A percentile compares a stretch with the other conserved stretches of the same genome.
Conservation (phyloP, 805 yeast genomes). For the Kodamaea kakaduensis region DNA sequence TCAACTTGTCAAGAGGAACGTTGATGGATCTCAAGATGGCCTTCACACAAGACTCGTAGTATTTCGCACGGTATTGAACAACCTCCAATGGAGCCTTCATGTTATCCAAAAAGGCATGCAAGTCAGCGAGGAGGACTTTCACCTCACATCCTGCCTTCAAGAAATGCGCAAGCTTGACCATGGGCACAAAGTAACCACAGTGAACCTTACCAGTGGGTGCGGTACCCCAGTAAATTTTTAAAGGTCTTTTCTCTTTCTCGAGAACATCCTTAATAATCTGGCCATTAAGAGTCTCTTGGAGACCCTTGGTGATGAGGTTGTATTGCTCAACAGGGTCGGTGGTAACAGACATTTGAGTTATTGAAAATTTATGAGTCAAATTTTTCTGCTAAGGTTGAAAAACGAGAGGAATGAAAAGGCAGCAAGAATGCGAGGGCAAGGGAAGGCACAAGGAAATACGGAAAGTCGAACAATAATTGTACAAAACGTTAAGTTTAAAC, state of each 20-base stretch:
- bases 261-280: slow-evolving; percentile 82
- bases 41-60: slow-evolving; percentile 81
- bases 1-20: slow-evolving; percentile 87
- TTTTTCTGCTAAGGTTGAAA: slow-evolving; percentile 3
- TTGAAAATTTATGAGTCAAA: slow-evolving; percentile 1
- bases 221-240: slow-evolving; percentile 96
- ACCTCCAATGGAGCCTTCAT: slow-evolving; percentile 97
- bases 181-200: slow-evolving; percentile 97
- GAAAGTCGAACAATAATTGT: too few relatives aligned
- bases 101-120: slow-evolving; percentile 95
- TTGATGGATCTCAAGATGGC: slow-evolving; percentile 80
- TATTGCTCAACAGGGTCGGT: slow-evolving; percentile 60
- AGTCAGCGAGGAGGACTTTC: slow-evolving; percentile 84
- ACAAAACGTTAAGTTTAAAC: too few relatives aligned
- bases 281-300: slow-evolving; percentile 88
- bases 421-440: too few relatives aligned
- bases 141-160: slow-evolving; percentile 95
- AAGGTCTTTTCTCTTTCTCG: slow-evolving; percentile 75
- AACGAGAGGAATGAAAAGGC: not conserved
- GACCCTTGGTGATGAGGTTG: slow-evolving; percentile 73
- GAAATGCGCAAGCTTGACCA: slow-evolving; percentile 94
- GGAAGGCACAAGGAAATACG: too few relatives aligned
- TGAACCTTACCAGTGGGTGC: slow-evolving; percentile 99
- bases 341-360: slow-evolving; percentile 18
- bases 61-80: slow-evolving; percentile 82